Evolutionary conservation across 352 stramenopile genomes (phyloP).

Genomic region (Pythium oligandrum): DNA sequence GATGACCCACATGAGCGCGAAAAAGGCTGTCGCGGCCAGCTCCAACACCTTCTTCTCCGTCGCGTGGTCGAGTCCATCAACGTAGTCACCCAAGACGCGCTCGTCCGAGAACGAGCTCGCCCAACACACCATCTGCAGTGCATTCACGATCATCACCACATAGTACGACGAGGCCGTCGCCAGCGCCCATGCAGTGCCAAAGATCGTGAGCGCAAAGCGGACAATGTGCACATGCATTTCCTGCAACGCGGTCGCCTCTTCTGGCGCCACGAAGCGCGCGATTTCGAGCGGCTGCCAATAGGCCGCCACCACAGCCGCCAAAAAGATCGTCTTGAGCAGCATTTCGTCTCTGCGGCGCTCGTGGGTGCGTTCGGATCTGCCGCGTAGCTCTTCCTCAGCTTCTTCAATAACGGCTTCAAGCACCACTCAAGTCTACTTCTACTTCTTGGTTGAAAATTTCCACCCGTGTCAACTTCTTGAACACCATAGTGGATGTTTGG

Average conservation of each 20-base stretch:
- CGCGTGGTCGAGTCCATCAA: constrained; percentile 24
- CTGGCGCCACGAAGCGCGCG: constrained; percentile 25
- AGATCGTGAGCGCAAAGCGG: constrained; percentile 52
- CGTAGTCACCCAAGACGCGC: constrained; percentile 16
- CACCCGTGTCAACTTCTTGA: too few species aligned
- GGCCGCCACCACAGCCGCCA: constrained; percentile 34
- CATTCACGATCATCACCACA: constrained; percentile 29
- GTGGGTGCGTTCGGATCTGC: too few species aligned
- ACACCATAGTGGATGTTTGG: too few species aligned
- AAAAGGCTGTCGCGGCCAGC: constrained; percentile 34
- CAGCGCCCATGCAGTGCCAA: constrained; percentile 42
- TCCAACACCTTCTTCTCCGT: constrained; percentile 45
- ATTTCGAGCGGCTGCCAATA: constrained; percentile 49
- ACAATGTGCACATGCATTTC: constrained; percentile 33
- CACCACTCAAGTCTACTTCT: too few species aligned
- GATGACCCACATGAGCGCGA: constrained; percentile 37
- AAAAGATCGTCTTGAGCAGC: constrained; percentile 29
- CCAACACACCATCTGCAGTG: constrained; percentile 50
- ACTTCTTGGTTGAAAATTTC: too few species aligned
- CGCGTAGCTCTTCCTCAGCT: neutral
- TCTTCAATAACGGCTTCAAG: too few species aligned
- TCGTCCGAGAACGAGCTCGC: constrained; percentile 36
- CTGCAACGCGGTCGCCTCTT: constrained; percentile 24
- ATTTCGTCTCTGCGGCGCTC: neutral
- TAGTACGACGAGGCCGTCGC: constrained; percentile 29